Base-by-base conservation (phyloP, 257 asterid genomes). In the Eustoma russellianum region DNA sequence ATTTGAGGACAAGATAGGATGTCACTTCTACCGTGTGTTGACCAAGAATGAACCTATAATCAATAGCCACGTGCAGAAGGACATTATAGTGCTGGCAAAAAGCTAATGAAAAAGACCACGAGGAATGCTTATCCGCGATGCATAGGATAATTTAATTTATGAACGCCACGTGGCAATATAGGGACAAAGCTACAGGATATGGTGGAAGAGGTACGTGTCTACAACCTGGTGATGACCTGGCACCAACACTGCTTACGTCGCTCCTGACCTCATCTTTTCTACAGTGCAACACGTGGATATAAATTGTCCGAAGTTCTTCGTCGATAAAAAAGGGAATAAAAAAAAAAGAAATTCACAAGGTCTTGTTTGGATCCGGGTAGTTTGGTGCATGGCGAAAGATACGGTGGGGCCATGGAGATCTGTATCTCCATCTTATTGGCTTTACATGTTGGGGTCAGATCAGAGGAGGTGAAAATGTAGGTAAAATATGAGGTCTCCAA, bases 161-260 rank as follows among this genome's bases (percentile, higher is more conserved):
- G 10, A 13, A 18, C 16, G 55, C 53, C 62, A 65, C 71, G 71
- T 65, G 76, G 76, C 55, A 7, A 3, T 3, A 43, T 41, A 3
- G 65, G 55, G 67, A 45, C 47, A 59, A 65, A 17, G 17, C 56
- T 51, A 52, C 68, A 65, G 76, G 71, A 70, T 70, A 70, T 64
- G 64, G 65, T 45, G 61, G 52, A 13, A 50, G 52, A 2, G 17
- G 46, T 28, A 16, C 14, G 16, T 35, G 38, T 47, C 9, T 5
- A 24, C 50, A 46, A 3, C 50, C 30, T 7, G 60, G 19, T 46
- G 45, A 17, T 57, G 74, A 63, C 56, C n/a, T 68, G 69, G 63
- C 19, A 8, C 2, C 11, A 13, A 10, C 2, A 18, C 7, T n/a
- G 13, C 30, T 24, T 2, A 2, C 75, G 19, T 65, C 71, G 65